Percentiles rank a stretch among this genome's conserved stretches.
These are phyloP conservation scores for Pleurotus ostreatus DNA, from an alignment of 768 basidiomycete genomes.

Conservation along the genomic window DNA sequence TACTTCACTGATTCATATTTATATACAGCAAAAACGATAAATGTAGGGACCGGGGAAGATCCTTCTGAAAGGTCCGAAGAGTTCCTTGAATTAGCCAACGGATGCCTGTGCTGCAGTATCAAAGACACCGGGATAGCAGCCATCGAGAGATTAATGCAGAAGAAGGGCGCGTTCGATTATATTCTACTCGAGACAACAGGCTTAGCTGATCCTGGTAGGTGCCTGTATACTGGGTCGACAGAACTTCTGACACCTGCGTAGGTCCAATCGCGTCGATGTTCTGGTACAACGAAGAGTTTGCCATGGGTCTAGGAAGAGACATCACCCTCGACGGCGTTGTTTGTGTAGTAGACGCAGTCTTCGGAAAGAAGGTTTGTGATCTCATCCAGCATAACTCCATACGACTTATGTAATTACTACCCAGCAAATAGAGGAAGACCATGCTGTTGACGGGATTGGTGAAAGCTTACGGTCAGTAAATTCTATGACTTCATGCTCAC, in stretches of 20 bases:
- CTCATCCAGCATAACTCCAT: not conserved
- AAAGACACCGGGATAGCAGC: slow-evolving; percentile 92
- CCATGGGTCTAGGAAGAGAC: slow-evolving; percentile 61
- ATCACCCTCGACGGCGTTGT: slow-evolving; percentile 86
- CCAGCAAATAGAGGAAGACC: slow-evolving; percentile 86
- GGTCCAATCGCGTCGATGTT: slow-evolving; percentile 87
- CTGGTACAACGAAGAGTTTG: slow-evolving; percentile 84
- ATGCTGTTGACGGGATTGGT: slow-evolving; percentile 55
- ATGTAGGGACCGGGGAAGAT: slow-evolving; percentile 65
- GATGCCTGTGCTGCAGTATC: slow-evolving; percentile 97
- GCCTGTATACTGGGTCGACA: too few relatives aligned
- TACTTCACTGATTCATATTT: not conserved
- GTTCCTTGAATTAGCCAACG: slow-evolving; percentile 90
- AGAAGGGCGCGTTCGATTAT: slow-evolving; percentile 88
- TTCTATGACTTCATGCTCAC: not conserved
- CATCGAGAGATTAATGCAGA: slow-evolving; percentile 87
- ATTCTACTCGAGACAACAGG: slow-evolving; percentile 96
- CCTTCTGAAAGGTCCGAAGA: slow-evolving; percentile 71
- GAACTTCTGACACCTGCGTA: slow-evolving; percentile 20
- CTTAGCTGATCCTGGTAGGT: slow-evolving; percentile 85
- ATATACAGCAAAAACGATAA: slow-evolving; percentile 75
- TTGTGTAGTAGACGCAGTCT: slow-evolving; percentile 88
- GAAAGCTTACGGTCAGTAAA: slow-evolving; percentile 71
- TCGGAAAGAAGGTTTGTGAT: slow-evolving; percentile 47
- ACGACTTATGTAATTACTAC: not conserved